Evolutionary conservation across 768 basidiomycete genomes (phyloP), one percentile per base, ranked within the genome.

Genomic region (Boletus reticuloceps): DNA sequence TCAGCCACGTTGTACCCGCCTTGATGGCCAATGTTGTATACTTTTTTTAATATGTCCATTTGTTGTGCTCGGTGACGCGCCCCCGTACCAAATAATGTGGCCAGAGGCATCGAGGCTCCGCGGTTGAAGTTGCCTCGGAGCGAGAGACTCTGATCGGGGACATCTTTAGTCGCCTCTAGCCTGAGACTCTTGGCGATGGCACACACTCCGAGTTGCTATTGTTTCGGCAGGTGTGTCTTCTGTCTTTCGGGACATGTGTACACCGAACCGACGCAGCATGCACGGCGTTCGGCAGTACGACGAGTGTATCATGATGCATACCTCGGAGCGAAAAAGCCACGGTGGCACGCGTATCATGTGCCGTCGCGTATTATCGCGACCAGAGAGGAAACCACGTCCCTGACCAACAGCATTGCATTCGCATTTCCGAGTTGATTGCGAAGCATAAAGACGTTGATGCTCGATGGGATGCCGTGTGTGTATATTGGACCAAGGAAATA

Each of bases 321-420:
- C 42, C 47, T 45, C 45, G 36, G 58, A 45, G 58, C 58, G 58
- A 29, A 61, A 61, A 49, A 36, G 14, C 58, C 53, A 60, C 46
- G 58, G 58, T 27, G 25, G 29, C n/a, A 32, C 16, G 17, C 6
- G 31, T 19, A 20, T 41, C 27, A 14, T 36, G 12, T 39, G 36
- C 45, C 27, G 32, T 11, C 9, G 58, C 34, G 32, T 17, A 20
- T 47, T 16, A 38, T 38, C 40, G 31, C 36, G 40, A 58, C 31
- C 41, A 38, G 14, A 17, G 32, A 36, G 14, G 32, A 13, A 13
- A 41, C 34, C 55, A 58, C 31, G 36, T 41, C 40, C 12, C 34
- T 34, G 34, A 5, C 12, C 34, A 34, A 34, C n/a, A 14, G 38
- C 38, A 29, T 17, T 38, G 4, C 8, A 17, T 45, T 40, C n/a